phyloP scores from a whole-genome alignment of 1,139 yeast genomes.

The Kurtzmaniella natalensis region DNA sequence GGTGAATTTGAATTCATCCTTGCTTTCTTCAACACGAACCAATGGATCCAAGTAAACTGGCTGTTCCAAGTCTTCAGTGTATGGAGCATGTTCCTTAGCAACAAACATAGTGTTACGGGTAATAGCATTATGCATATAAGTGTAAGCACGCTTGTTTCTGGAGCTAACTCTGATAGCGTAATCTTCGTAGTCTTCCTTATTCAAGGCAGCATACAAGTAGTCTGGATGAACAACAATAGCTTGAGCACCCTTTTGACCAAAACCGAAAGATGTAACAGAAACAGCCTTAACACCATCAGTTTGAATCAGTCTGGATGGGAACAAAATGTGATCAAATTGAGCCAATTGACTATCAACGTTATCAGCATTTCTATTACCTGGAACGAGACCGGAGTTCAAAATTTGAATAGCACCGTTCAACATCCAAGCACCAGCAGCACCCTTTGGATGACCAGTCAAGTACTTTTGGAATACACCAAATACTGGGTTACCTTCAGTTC shows the following conservation, averaged over 20 bases:
- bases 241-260: slow-evolving; percentile 99
- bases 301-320: slow-evolving; percentile 89
- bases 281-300: slow-evolving; percentile 98
- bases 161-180: slow-evolving; percentile 69
- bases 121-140: slow-evolving; percentile 95
- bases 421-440: slow-evolving; percentile 99
- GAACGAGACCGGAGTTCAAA: slow-evolving; percentile 87
- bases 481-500: slow-evolving; percentile 96
- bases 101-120: slow-evolving; percentile 88
- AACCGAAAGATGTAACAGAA: slow-evolving; percentile 95
- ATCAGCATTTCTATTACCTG: slow-evolving; percentile 99
- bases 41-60: slow-evolving; percentile 93
- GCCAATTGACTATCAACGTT: slow-evolving; percentile 82
- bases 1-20: slow-evolving; percentile 48
- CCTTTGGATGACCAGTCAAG: slow-evolving; percentile 99
- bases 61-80: slow-evolving; percentile 80
- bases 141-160: slow-evolving; percentile 87
- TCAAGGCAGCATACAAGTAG: slow-evolving; percentile 82
- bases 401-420: slow-evolving; percentile 96
- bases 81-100: slow-evolving; percentile 92
- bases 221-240: slow-evolving; percentile 91
- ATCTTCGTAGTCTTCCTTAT: slow-evolving; percentile 60
- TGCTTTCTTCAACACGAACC: slow-evolving; percentile 67
- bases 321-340: slow-evolving; percentile 81
- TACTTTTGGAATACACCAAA: slow-evolving; percentile 98